These are phyloP conservation scores for Sporopachydermia lactativora DNA, from an alignment of 805 yeast species.

Conservation along the genomic window DNA sequence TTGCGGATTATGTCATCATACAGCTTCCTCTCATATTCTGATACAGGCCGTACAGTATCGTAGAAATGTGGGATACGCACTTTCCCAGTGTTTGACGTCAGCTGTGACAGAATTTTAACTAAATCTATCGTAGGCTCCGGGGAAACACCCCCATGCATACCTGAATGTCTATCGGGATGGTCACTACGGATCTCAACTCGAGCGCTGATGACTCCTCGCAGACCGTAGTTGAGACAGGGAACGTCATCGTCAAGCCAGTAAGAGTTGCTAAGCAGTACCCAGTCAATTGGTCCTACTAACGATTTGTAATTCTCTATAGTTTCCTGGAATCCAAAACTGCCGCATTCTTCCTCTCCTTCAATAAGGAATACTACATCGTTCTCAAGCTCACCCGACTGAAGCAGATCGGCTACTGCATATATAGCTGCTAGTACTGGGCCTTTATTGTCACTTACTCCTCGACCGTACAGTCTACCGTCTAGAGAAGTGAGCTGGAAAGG, in stretches of 20 bases:
- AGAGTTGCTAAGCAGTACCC: slow-evolving; percentile 82
- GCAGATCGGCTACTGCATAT: slow-evolving; percentile 69
- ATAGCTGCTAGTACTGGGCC: slow-evolving; percentile 86
- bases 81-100: slow-evolving; percentile 41
- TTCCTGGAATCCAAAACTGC: slow-evolving; percentile 72
- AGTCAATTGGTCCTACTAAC: slow-evolving; percentile 64
- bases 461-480: slow-evolving; percentile 77
- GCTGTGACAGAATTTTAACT: slow-evolving; percentile 51
- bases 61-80: slow-evolving; percentile 58
- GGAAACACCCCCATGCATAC: slow-evolving; percentile 88
- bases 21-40: slow-evolving; percentile 40
- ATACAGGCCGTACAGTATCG: slow-evolving; percentile 46
- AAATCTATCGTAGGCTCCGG: slow-evolving; percentile 85
- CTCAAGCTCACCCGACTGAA: slow-evolving; percentile 33
- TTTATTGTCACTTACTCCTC: slow-evolving; percentile 92
- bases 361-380: slow-evolving; percentile 71
- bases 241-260: slow-evolving; percentile 84
- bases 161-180: slow-evolving; percentile 85
- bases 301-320: slow-evolving; percentile 38
- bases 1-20: slow-evolving; percentile 46
- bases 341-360: slow-evolving; percentile 95
- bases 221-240: slow-evolving; percentile 90
- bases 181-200: slow-evolving; percentile 58
- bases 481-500: slow-evolving; percentile 66
- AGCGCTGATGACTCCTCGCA: slow-evolving; percentile 82